These are phyloP conservation scores for Spiraea crenata DNA, from an alignment of 331 rosid genomes.

Conservation along the genomic window DNA sequence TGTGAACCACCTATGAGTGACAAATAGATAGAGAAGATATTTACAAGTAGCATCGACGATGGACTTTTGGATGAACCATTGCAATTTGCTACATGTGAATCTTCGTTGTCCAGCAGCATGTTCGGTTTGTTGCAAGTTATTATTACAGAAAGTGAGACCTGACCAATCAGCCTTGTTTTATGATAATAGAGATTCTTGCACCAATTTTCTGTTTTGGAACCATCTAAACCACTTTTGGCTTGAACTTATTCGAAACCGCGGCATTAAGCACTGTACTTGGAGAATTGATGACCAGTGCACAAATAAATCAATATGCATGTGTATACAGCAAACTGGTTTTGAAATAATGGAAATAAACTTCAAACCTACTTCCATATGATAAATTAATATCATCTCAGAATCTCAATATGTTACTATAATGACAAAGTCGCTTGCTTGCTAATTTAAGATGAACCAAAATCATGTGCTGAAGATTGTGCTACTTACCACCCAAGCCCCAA, in stretches of 20 bases:
- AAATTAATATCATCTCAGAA: too few species aligned
- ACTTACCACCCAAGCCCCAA: neutral
- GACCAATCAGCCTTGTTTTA: neutral
- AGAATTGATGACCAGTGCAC: neutral
- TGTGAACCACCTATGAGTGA: neutral
- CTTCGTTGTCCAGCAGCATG: too few species aligned
- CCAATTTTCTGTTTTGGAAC: neutral
- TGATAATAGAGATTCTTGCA: neutral
- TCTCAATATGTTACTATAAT: too few species aligned
- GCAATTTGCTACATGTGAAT: neutral
- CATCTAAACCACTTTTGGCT: neutral
- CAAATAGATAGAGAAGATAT: neutral
- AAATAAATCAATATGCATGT: neutral
- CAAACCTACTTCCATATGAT: neutral
- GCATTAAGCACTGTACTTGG: neutral
- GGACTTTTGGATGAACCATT: neutral
- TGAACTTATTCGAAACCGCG: neutral
- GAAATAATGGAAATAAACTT: neutral
- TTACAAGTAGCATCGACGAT: neutral
- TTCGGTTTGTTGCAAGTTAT: neutral
- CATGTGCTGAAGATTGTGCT: neutral
- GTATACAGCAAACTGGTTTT: neutral
- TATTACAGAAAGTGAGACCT: slow-evolving; percentile 8
- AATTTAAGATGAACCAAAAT: neutral
- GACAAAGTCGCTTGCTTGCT: too few species aligned